phyloP scores from a whole-genome alignment of 2,329 filamentous ascomycete species.

The Microsporum audouinii region DNA sequence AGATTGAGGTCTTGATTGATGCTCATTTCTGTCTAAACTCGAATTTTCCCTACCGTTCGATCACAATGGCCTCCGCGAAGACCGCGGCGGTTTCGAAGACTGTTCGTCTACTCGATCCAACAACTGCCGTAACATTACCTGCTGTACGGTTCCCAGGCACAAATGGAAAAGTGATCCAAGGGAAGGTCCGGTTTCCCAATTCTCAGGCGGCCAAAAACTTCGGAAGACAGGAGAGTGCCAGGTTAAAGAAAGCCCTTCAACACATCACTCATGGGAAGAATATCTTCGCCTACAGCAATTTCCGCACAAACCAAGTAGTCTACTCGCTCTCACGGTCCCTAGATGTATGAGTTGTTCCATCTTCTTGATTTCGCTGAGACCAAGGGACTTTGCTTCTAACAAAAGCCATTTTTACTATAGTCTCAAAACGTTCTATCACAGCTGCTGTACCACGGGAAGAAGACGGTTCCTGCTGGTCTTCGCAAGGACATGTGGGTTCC shows the following conservation, averaged over 20 bases:
- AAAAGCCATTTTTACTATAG: constrained; percentile 22
- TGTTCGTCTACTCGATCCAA: constrained; percentile 13
- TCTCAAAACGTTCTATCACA: constrained; percentile 45
- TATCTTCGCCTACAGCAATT: constrained; percentile 52
- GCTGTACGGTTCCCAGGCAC: constrained; percentile 13
- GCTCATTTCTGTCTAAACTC: background rate
- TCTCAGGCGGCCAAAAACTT: constrained; percentile 36
- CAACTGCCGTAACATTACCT: constrained; percentile 8
- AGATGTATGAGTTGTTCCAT: constrained; percentile 34
- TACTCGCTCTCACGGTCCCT: constrained; percentile 49
- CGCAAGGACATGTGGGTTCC: constrained; percentile 54
- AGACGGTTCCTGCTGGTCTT: constrained; percentile 46
- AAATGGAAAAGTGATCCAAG: constrained; percentile 29
- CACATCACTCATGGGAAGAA: constrained; percentile 43
- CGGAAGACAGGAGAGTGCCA: constrained; percentile 27
- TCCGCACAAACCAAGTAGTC: constrained; percentile 52
- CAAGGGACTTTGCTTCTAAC: background rate
- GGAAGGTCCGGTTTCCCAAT: constrained; percentile 26
- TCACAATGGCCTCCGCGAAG: constrained; percentile 7
- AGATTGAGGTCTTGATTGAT: background rate
- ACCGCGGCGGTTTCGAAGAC: constrained; percentile 10
- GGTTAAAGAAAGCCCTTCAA: constrained; percentile 37
- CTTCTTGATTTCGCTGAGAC: background rate
- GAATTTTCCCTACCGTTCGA: background rate
- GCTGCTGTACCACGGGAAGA: constrained; percentile 52